Base-by-base conservation (phyloP, 345 rosid genomes). In the Salix caprea region DNA sequence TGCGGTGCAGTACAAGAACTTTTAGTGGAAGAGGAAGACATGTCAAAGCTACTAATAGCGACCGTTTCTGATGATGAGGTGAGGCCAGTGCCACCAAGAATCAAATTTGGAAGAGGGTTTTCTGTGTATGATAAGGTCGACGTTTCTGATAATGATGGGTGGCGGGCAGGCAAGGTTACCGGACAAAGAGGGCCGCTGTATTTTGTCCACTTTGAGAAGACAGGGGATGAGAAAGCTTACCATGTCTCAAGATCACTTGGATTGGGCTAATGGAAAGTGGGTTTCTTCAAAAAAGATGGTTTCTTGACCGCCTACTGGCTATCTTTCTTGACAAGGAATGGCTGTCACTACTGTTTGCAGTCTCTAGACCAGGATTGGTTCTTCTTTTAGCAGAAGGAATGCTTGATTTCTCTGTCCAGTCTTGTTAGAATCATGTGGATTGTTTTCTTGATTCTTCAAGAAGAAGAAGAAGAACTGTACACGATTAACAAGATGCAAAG, bases 151-250 rank as follows among this genome's bases (percentile, higher is more conserved):
- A 77, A 77, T 15, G 85, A 84, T 18, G 87, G 81, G 4, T 86
- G 87, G 87, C 79, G 89, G 87, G 66, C 67, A 11, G 87, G 87
- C 64, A 39, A 24, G 65, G 48, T 82, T 40, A 74, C 66, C 12
- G 86, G 68, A 4, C 37, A 5, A 46, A 74, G 11, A 48, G 80
- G 77, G 23, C 7, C 30, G 2, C 12, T 0, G n/a, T 84, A 12
- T 67, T 21, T 65, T 16, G 83, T 84, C 48, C 79, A 76, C 65
- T 86, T 84, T 65, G 69, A 54, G 14, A 64, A 65, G 40, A 61
- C 76, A 7, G 37, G 73, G 13, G 83, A 82, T n/a, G 74, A 68
- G 72, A 74, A 75, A 0, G 30, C 74, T 40, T 84, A 72, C 42
- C 80, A 65, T 23, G 71, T 76, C 65, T 46, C 64, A 4, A 52